Evolutionary conservation across 176 grass and related monocot species (phyloP).

Genomic region (Musa beccarii): DNA sequence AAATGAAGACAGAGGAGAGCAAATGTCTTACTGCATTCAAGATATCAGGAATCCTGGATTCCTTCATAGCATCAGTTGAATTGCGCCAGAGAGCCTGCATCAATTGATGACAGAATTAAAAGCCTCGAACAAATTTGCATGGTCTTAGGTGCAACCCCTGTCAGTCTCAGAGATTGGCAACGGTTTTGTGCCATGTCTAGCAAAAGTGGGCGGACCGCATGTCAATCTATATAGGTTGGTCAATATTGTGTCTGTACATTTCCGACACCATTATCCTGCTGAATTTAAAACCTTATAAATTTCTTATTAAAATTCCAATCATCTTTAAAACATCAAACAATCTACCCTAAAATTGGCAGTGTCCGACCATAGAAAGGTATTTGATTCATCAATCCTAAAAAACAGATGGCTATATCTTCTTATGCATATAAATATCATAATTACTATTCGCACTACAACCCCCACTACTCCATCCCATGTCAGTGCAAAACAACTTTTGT

Average conservation of each 20-base stretch:
- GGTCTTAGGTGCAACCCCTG: background rate
- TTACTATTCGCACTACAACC: background rate
- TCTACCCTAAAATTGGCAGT: background rate
- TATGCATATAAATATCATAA: background rate
- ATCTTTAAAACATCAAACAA: background rate
- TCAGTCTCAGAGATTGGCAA: background rate
- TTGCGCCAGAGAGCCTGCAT: conserved; percentile 66
- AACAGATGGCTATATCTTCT: background rate
- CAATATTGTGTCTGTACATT: background rate
- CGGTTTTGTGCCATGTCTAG: background rate
- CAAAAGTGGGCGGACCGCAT: background rate
- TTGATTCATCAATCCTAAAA: background rate
- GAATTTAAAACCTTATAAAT: too few relatives aligned
- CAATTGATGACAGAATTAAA: conserved; percentile 4
- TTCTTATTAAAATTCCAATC: background rate
- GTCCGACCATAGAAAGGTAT: background rate
- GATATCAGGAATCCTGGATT: conserved; percentile 83
- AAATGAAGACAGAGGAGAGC: background rate
- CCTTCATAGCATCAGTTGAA: conserved; percentile 88
- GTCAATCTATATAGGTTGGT: background rate
- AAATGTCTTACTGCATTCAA: conserved; percentile 64
- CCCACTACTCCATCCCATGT: background rate
- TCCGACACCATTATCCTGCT: too few relatives aligned
- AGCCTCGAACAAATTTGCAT: background rate
- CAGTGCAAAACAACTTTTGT: background rate